Conservation (phyloP, 2,329 filamentous ascomycete genomes). For the Xylaria sp. region DNA sequence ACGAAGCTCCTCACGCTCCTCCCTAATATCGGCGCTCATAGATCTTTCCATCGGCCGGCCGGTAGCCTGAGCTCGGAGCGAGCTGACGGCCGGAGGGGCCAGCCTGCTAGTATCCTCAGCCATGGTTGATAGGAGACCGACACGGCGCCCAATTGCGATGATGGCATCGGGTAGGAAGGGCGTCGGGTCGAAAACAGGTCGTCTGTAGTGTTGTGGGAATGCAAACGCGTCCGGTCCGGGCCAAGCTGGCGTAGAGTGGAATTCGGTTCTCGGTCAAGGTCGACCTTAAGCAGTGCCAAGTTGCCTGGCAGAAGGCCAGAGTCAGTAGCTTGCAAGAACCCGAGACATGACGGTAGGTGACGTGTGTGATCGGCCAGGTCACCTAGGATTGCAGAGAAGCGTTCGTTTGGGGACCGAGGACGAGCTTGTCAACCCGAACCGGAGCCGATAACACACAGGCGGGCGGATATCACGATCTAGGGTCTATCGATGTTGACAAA, state of each 20-base stretch:
- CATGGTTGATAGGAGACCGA: conserved; percentile 44
- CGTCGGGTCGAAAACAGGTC: conserved; percentile 17
- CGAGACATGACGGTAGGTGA: conserved; percentile 43
- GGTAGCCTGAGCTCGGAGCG: conserved; percentile 53
- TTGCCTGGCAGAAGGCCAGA: conserved; percentile 44
- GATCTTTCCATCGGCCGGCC: conserved; percentile 62
- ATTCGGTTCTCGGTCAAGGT: conserved; percentile 28
- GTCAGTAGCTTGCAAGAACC: conserved; percentile 41
- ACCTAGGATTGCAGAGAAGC: conserved; percentile 15
- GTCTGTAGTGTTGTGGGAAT: conserved; percentile 13
- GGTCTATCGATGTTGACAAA: conserved; percentile 22
- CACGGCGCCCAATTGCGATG: conserved; percentile 34
- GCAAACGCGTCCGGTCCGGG: conserved; percentile 34
- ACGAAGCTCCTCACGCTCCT: conserved; percentile 90
- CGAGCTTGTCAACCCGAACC: conserved; percentile 27
- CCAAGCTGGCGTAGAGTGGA: conserved; percentile 23
- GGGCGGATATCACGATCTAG: conserved; percentile 24
- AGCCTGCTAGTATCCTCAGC: conserved; percentile 48
- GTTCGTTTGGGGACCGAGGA: conserved; percentile 22
- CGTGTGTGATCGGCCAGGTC: conserved; percentile 26
- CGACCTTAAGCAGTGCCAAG: conserved; percentile 36
- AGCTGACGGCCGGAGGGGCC: conserved; percentile 57
- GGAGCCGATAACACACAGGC: conserved; percentile 20
- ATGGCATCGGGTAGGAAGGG: conserved; percentile 39
- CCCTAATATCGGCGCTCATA: conserved; percentile 85